These are phyloP conservation scores for Babjeviella inositovora DNA, from an alignment of 805 yeast species.

Conservation along the genomic window DNA sequence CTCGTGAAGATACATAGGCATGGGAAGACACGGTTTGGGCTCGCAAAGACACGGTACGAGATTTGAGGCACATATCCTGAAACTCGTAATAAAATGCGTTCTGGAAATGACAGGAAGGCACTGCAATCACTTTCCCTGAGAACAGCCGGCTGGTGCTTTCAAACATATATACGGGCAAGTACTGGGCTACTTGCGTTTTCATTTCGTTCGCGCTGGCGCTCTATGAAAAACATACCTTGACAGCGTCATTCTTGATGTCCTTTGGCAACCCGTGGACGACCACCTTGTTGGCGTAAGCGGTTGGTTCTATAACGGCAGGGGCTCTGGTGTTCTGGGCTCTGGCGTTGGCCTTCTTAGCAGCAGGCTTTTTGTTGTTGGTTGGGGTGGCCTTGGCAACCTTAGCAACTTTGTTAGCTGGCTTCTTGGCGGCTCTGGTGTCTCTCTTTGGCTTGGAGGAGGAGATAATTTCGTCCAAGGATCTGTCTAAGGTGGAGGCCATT, in stretches of 20 bases:
- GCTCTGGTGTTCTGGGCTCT: conserved; percentile 7
- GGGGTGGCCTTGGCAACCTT: conserved; percentile 7
- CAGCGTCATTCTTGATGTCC: conserved; percentile 72
- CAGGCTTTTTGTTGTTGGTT: too few species aligned
- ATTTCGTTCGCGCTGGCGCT: too few species aligned
- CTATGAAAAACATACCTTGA: conserved; percentile 71
- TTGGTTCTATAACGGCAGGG: conserved; percentile 18
- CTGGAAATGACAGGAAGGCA: too few species aligned
- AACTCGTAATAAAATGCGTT: too few species aligned
- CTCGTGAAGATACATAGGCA: too few species aligned
- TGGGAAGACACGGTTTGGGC: too few species aligned
- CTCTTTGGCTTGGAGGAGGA: conserved; percentile 38
- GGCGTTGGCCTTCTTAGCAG: conserved; percentile 6
- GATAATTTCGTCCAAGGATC: conserved; percentile 90
- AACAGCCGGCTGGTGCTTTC: too few species aligned
- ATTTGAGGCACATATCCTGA: too few species aligned
- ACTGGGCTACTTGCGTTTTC: too few species aligned
- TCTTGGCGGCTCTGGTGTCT: conserved; percentile 6
- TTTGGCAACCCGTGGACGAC: conserved; percentile 70
- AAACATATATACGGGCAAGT: too few species aligned
- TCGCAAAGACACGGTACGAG: too few species aligned
- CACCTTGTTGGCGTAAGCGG: conserved; percentile 58
- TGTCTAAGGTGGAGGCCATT: conserved; percentile 77
- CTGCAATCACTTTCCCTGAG: too few species aligned
- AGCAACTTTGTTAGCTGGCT: conserved; percentile 16